Evolutionary conservation across 2,329 filamentous ascomycete genomes (phyloP).

Genomic region (Aciculosporium take): DNA sequence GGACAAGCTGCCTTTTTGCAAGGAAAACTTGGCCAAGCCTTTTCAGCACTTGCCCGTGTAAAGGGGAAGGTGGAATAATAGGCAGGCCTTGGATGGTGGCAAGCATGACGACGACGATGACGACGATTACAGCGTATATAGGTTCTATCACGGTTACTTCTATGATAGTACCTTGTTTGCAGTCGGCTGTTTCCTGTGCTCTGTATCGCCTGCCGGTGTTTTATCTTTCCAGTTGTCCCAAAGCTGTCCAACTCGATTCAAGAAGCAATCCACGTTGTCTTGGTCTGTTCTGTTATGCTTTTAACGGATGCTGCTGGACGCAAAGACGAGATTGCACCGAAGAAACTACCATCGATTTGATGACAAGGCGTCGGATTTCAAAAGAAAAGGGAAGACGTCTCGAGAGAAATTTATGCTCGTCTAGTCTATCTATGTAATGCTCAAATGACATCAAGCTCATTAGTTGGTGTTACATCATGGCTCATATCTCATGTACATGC

Average conservation of each 20-base stretch:
- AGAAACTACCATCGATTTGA: too few species aligned
- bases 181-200: too few species aligned
- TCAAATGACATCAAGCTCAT: not conserved
- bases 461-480: not conserved
- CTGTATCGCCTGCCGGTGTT: too few species aligned
- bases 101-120: not conserved
- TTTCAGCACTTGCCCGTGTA: constrained; percentile 51
- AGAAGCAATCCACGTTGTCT: too few species aligned
- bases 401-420: too few species aligned
- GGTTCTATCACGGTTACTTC: not conserved
- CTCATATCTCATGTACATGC: not conserved
- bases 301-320: not conserved
- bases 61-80: constrained; percentile 1
- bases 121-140: not conserved
- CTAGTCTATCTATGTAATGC: not conserved
- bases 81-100: not conserved
- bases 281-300: not conserved
- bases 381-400: not conserved
- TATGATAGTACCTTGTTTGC: not conserved
- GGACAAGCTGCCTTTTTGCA: constrained; percentile 55
- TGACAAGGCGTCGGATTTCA: not conserved
- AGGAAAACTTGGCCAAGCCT: constrained; percentile 48
- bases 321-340: not conserved
- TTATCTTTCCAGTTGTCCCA: too few species aligned
- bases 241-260: too few species aligned